These are phyloP conservation scores for Naganishia vaughanmartiniae DNA, from an alignment of 768 basidiomycete genomes.

Conservation along the genomic window DNA sequence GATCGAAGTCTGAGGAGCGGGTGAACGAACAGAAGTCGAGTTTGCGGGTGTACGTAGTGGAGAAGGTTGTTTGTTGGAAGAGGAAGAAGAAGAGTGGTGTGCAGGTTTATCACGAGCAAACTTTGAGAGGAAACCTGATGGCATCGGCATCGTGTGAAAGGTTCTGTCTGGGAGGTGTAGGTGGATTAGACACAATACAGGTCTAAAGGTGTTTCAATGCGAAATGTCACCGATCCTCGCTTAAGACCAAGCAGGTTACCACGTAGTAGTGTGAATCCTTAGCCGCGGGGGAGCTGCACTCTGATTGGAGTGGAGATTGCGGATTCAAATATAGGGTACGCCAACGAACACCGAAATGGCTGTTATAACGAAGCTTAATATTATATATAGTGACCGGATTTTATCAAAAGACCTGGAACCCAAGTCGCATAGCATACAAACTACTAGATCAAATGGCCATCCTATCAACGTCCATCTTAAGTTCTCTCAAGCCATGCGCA, in stretches of 20 bases:
- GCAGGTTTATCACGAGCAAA: conserved; percentile 25
- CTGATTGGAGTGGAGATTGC: too few species aligned
- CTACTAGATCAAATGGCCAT: not conserved
- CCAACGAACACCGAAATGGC: too few species aligned
- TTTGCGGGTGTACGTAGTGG: not conserved
- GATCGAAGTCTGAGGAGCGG: conserved; percentile 2
- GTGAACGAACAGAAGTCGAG: not conserved
- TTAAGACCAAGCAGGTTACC: too few species aligned
- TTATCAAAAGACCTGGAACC: too few species aligned
- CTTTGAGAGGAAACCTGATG: conserved; percentile 25
- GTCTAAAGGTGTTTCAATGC: too few species aligned
- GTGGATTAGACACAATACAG: not conserved
- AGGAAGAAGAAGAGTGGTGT: not conserved
- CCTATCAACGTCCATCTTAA: not conserved
- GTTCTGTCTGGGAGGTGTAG: not conserved
- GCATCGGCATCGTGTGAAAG: conserved; percentile 10
- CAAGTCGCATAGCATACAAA: not conserved
- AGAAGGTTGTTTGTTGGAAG: not conserved
- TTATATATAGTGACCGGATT: too few species aligned
- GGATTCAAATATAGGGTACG: too few species aligned
- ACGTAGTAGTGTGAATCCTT: too few species aligned
- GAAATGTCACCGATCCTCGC: too few species aligned
- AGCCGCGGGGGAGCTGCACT: too few species aligned
- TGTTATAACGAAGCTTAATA: too few species aligned
- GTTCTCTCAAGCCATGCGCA: conserved; percentile 64